Evolutionary conservation across 108 stramenopile genomes (phyloP), one percentile per base, ranked within the genome.

Genomic region (Nitzschia sp.): DNA sequence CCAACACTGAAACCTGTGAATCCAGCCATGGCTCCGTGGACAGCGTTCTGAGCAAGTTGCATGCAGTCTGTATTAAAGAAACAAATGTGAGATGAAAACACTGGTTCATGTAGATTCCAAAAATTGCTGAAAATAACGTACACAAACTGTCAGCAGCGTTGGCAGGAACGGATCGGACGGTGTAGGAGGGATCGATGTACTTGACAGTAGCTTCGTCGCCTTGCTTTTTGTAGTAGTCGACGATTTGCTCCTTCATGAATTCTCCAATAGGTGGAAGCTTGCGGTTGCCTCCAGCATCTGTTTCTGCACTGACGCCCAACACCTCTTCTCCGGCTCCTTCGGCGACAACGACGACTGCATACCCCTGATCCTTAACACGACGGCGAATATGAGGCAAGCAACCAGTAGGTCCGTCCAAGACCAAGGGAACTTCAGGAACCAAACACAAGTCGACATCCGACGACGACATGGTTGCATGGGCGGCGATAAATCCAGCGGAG

Each of bases 11-110:
- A 97, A 26, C 94, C 97, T 11, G 98, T 98, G 73, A 84, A 97
- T 20, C 98, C 98, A 8, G 97, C 98, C 98, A 99, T 99, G 41
- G 96, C 91, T 48, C 95, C 98, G 62, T 99, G 98, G 29, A 98
- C 98, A 20, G 97, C 97, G 75, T 97, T 97, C 76, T 99, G 97
- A 25, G 86, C 95, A 12, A 98, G 72, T 62, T 97, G 95, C 95
- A 96, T 94, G 80, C 98, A 98, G 61, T 97, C 73, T 74, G 69
- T 46, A 68, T 22, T 29, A n/a, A 12, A n/a, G 10, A 59, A 19
- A 34, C 29, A 44, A 25, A 24, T 63, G 63, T 24, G 63, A 46
- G 25, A 3, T 17, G 10, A 22, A 14, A 50, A 25, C 6, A 25
- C 6, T 46, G 20, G 14, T 7, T 1, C 2, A 22, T 0, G 21